These are phyloP conservation scores for Copromyces sp. DNA, from an alignment of 495 filamentous ascomycete species.

Conservation along the genomic window DNA sequence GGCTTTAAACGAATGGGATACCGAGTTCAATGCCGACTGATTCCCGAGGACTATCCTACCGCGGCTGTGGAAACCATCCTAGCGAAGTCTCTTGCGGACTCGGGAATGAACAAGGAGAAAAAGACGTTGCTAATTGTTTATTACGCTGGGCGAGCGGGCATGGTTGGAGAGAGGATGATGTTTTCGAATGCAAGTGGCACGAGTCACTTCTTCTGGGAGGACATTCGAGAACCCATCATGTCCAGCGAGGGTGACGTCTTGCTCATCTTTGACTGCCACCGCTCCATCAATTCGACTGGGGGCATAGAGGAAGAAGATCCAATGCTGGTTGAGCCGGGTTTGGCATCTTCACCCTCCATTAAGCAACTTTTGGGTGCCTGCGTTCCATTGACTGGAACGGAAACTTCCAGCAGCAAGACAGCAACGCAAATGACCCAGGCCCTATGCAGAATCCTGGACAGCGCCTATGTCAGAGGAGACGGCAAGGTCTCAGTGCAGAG, in stretches of 20 bases:
- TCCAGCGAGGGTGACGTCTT: constrained; percentile 12
- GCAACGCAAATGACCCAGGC: constrained; percentile 8
- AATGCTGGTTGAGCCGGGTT: constrained; percentile 10
- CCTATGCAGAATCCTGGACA: constrained; percentile 12
- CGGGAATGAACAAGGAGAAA: neutral
- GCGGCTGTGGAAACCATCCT: constrained; percentile 18
- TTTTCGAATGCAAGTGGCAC: constrained; percentile 8
- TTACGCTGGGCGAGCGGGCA: constrained; percentile 13
- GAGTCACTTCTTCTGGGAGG: constrained; percentile 19
- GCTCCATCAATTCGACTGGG: neutral
- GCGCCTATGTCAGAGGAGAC: neutral
- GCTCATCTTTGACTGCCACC: constrained; percentile 17
- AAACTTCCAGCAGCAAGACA: neutral
- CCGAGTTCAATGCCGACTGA: constrained; percentile 16
- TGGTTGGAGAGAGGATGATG: constrained; percentile 15
- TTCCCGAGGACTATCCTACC: constrained; percentile 19
- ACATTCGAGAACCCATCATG: constrained; percentile 20
- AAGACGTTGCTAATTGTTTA: constrained; percentile 14
- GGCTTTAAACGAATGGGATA: constrained; percentile 17
- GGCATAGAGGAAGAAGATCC: neutral
- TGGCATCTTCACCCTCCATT: constrained; percentile 6
- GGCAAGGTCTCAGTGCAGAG: constrained; percentile 13
- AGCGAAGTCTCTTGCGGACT: constrained; percentile 10
- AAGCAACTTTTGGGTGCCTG: constrained; percentile 21
- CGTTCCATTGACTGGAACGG: neutral